Evolutionary conservation across 1,284 basidiomycete genomes (phyloP), one percentile per base, ranked within the genome.

Genomic region (Xanthoconium separans): DNA sequence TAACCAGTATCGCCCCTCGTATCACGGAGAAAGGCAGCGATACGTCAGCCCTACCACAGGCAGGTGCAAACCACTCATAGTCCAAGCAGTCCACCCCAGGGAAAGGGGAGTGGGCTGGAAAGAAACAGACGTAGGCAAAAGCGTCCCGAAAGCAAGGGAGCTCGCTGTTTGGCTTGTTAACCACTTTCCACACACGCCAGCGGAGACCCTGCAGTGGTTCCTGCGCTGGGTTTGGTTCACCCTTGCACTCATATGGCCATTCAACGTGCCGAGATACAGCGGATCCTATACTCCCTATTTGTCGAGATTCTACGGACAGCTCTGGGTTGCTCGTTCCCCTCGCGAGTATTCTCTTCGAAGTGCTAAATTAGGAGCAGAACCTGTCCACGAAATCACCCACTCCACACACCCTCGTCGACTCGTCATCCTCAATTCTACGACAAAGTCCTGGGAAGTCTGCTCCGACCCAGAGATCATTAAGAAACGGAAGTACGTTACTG

Each of bases 241-340:
- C 0, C 22, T 65, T 9, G 34, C 50, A 2, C 51, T 66, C 12
- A 24, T 57, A n/a, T 66, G 60, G 51, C 58, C 66, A 22, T 50
- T 51, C 22, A 16, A n/a, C 18, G 2, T 0, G 2, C 51, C 64
- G 3, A 44, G 0, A 5, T n/a, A 63, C 12, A 58, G 53, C 0
- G 51, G 49, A 20, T 11, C 44, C 8, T 65, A 65, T 44, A 52
- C 53, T 2, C 16, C 62, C 11, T 66, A 67, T 22, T 39, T 57
- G 47, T 58, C 59, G 7, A 55, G 45, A 44, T 65, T 57, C 24
- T 29, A 54, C 12, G 54, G 65, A 7, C 68, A 69, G 1, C 57
- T 70, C n/a, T 65, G 65, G 68, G 46, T 18, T 27, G 39, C 65
- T 51, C 61, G 58, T 42, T 65, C 63, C 7, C 53, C 65, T 36